phyloP scores from a whole-genome alignment of 2,329 filamentous ascomycete genomes.

The Didymella lethalis region DNA sequence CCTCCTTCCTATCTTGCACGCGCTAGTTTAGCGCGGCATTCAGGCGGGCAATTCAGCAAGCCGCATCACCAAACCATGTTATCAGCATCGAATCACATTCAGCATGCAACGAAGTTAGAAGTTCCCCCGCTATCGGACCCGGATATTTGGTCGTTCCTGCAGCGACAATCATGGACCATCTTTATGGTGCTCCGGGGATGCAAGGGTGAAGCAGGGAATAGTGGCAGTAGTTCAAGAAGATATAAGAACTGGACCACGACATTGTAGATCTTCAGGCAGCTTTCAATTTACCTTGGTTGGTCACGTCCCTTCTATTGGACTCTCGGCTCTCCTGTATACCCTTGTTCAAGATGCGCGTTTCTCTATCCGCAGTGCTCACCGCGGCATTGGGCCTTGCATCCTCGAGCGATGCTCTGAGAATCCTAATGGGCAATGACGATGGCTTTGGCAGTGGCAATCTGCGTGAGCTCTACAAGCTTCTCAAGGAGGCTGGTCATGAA shows the following conservation, averaged over 20 bases:
- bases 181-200: conserved; percentile 3
- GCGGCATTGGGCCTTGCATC: conserved; percentile 30
- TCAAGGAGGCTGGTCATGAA: conserved; percentile 41
- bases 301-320: background rate
- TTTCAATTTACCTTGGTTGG: background rate
- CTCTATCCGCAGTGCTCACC: conserved; percentile 25
- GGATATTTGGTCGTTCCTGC: conserved; percentile 14
- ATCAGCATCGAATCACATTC: conserved; percentile 19
- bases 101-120: conserved; percentile 4
- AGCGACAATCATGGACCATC: conserved; percentile 9
- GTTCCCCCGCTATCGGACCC: conserved; percentile 11
- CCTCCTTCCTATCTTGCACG: conserved; percentile 14
- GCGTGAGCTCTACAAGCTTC: conserved; percentile 43
- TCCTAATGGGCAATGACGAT: conserved; percentile 53
- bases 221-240: background rate
- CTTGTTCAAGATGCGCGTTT: conserved; percentile 26
- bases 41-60: conserved; percentile 7
- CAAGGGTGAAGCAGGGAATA: conserved; percentile 2
- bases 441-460: conserved; percentile 50
- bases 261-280: background rate
- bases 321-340: background rate
- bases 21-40: conserved; percentile 6
- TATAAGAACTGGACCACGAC: background rate
- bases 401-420: conserved; percentile 38
- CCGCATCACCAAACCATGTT: conserved; percentile 10